Evolutionary conservation across 495 filamentous ascomycete species (phyloP), one percentile per base, ranked within the genome.

Genomic region (Penicillium macrosclerotiorum): DNA sequence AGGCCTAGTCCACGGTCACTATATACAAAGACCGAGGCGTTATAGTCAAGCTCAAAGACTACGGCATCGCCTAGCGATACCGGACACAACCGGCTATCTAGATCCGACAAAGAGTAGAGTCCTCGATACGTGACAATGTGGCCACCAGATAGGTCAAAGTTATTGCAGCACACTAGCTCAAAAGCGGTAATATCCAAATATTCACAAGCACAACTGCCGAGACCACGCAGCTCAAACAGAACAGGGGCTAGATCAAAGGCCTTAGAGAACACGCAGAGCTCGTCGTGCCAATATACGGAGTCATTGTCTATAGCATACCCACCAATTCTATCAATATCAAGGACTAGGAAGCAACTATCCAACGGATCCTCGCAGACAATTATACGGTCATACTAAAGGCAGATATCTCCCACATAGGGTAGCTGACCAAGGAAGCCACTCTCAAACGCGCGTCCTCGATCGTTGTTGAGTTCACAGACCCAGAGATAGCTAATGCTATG

Each of bases 381-480:
- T 35, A 35, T 17, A 35, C 17, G 9, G 33, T 35, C 4, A 17
- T 35, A n/a, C 33, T 17, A 35, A 35, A 35, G 3, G n/a, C 33
- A 17, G 33, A 35, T n/a, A 35, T 35, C 17, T 35, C 33, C 14
- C 19, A 18, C 8, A 17, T 35, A 35, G 33, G 33, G 19, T 35
- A 9, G 33, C 33, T 35, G 13, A 35, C 33, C 17, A 35, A 35
- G 19, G 33, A 35, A 19, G 33, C 33, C 33, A 35, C 33, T 35
- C 33, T 35, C 33, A 35, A 35, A 19, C 13, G 9, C 5, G 33
- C 33, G 19, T 35, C 33, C 33, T 35, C 33, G 33, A 35, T 35
- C 17, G 33, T 35, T 35, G 33, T 35, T 4, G 33, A 35, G 33
- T 35, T 35, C n/a, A 35, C 14, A 35, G 33, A 35, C 33, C 33